Percentiles rank a stretch among this genome's conserved stretches.
phyloP scores from a whole-genome alignment of 2,329 filamentous ascomycete genomes.

The Aspergillus phoenicis region DNA sequence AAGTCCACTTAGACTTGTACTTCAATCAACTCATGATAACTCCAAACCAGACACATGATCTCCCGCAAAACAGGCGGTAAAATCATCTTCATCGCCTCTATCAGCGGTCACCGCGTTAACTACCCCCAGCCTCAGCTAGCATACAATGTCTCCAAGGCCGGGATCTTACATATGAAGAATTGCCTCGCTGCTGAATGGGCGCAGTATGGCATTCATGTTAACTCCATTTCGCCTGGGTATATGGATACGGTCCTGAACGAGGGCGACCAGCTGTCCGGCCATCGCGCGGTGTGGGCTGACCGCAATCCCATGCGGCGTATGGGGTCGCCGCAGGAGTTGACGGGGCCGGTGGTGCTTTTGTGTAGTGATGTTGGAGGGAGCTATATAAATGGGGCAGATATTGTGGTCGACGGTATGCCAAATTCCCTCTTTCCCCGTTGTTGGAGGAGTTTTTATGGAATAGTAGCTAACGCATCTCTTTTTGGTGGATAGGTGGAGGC shows the following conservation, averaged over 20 bases:
- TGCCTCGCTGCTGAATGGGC: conserved; percentile 74
- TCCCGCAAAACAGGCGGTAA: conserved; percentile 56
- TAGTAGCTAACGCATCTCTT: too few relatives aligned
- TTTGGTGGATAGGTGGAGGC: too few relatives aligned
- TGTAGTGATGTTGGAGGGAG: conserved; percentile 60
- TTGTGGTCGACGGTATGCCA: conserved; percentile 61
- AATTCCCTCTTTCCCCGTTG: neutral
- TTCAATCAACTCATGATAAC: neutral
- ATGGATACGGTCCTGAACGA: conserved; percentile 76
- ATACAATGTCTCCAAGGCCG: conserved; percentile 73
- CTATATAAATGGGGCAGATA: conserved; percentile 70
- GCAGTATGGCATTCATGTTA: conserved; percentile 68
- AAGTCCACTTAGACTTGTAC: conserved; percentile 15
- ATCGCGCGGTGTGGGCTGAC: conserved; percentile 58
- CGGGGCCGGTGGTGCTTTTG: conserved; percentile 63
- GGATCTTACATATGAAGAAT: conserved; percentile 63
- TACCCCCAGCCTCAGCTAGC: conserved; percentile 70
- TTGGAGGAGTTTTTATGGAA: too few relatives aligned
- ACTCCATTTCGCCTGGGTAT: conserved; percentile 71
- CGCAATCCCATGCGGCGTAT: conserved; percentile 67
- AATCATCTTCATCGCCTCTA: conserved; percentile 68
- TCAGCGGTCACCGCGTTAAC: conserved; percentile 69
- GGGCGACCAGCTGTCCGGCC: conserved; percentile 59
- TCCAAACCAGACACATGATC: conserved; percentile 53
- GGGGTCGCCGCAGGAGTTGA: conserved; percentile 64